A percentile compares a stretch with the other conserved stretches of the same genome.
These are phyloP conservation scores for Beauveria sp. DNA, from an alignment of 2,329 filamentous ascomycete species.

Conservation along the genomic window DNA sequence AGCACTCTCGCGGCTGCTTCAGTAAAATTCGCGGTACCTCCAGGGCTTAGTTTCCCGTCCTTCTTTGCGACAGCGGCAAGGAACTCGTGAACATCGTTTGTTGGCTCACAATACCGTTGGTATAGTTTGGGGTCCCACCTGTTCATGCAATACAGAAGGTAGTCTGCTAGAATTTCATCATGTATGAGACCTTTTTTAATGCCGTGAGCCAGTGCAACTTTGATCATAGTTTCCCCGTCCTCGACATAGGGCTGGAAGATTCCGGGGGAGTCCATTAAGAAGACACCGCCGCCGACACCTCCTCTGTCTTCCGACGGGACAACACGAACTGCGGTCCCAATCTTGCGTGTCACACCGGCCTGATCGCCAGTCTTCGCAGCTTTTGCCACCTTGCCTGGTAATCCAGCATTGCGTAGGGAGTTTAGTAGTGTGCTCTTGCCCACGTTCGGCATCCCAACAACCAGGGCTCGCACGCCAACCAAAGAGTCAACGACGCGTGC, in stretches of 20 bases:
- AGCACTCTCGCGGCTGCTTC: constrained; percentile 73
- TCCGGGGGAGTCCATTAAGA: constrained; percentile 85
- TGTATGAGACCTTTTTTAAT: constrained; percentile 85
- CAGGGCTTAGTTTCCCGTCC: constrained; percentile 68
- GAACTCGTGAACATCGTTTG: constrained; percentile 73
- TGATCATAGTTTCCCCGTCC: constrained; percentile 83
- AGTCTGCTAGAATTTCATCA: constrained; percentile 75
- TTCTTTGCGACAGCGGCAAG: constrained; percentile 63
- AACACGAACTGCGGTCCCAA: constrained; percentile 77
- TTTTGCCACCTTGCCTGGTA: constrained; percentile 43
- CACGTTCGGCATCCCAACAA: constrained; percentile 97
- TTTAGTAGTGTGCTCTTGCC: constrained; percentile 96
- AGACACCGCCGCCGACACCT: constrained; percentile 55
- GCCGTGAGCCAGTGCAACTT: constrained; percentile 82
- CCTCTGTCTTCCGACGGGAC: constrained; percentile 34
- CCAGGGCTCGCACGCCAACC: constrained; percentile 75
- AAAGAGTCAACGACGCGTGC: constrained; percentile 43
- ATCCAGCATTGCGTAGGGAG: constrained; percentile 63
- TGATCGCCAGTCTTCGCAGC: constrained; percentile 77
- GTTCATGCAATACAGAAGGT: constrained; percentile 82
- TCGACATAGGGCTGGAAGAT: constrained; percentile 92
- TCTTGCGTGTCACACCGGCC: constrained; percentile 82
- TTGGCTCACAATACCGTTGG: constrained; percentile 55
- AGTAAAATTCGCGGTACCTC: constrained; percentile 62
- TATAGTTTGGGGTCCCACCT: constrained; percentile 55